Evolutionary conservation across 495 filamentous ascomycete genomes (phyloP), one percentile per base, ranked within the genome.

Genomic region (Aspergillus indologenus): DNA sequence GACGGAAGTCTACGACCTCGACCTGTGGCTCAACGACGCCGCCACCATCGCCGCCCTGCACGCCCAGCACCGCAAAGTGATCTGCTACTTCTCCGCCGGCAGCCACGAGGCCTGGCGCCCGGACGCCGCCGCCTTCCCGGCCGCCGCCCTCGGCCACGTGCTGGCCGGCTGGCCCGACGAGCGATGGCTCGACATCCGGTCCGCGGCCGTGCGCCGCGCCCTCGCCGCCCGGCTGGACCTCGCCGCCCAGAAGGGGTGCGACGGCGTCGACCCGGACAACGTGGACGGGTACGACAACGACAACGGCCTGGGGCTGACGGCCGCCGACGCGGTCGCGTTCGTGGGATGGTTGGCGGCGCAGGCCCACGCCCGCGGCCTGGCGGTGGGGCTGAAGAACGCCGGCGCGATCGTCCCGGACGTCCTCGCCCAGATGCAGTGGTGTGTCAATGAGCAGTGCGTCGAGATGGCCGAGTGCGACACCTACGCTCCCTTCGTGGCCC

Each of bases 21-120:
- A 88, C 59, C 75, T 88, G 4, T 85, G 84, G 72, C 68, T 73
- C 50, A 87, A 81, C 49, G 34, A 65, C 22, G 66, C 66, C 2
- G 57, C 69, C 17, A 75, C 65, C 2, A 84, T 87, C 56, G 54
- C 68, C 2, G 57, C 66, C 0, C 72, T 88, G 0, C 81, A 87
- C 45, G 45, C 21, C 7, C 55, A 68, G 22, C 72, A 71, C 15
- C 75, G 81, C 53, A 85, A 79, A 46, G 82, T 88, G n/a, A 87
- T 90, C 57, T 91, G 88, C 75, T 91, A 90, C 68, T 90, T 89
- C 73, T 84, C 80, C 12, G 88, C 86, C 0, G 88, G 88, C 6
- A 82, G 78, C 12, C 87, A 79, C 58, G 85, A 88, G 69, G 62
- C 78, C 57, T 81, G 75, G 68, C 80, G 87, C 8, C 66, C 74